These are phyloP conservation scores for Leucogyrophana mollusca DNA, from an alignment of 768 basidiomycete genomes.

Conservation along the genomic window DNA sequence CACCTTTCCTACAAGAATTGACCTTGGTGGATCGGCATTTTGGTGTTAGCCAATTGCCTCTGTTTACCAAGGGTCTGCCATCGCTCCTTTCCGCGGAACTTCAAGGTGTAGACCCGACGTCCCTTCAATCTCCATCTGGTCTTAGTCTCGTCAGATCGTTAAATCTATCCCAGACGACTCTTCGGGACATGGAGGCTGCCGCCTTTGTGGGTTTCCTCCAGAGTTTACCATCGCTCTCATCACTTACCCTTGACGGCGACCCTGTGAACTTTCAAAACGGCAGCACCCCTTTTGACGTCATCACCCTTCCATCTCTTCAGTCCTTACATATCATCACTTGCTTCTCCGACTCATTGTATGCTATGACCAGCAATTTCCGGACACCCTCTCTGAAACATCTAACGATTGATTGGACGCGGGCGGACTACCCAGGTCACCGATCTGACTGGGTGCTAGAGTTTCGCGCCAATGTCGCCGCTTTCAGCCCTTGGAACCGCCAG, in stretches of 20 bases:
- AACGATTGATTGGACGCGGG: slow-evolving; percentile 15
- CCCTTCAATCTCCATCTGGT: not conserved
- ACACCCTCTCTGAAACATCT: slow-evolving; percentile 25
- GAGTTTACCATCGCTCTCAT: slow-evolving; percentile 18
- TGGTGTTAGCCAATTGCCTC: not conserved
- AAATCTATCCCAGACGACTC: slow-evolving; percentile 8
- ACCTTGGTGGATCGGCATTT: too few relatives aligned
- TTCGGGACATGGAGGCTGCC: slow-evolving; percentile 10
- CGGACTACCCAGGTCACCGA: too few relatives aligned
- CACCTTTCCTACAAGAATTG: too few relatives aligned
- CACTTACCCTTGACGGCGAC: slow-evolving; percentile 23
- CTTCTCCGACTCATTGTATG: slow-evolving; percentile 22
- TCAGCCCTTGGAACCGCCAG: slow-evolving; percentile 22
- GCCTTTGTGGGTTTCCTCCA: slow-evolving; percentile 20
- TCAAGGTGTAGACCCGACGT: not conserved
- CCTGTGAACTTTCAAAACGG: slow-evolving; percentile 28
- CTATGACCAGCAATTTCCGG: slow-evolving; percentile 21
- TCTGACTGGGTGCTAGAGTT: too few relatives aligned
- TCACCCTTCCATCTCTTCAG: slow-evolving; percentile 18
- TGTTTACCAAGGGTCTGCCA: slow-evolving; percentile 2
- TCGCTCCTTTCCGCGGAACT: not conserved
- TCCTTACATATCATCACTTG: slow-evolving; percentile 22
- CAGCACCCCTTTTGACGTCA: slow-evolving; percentile 4
- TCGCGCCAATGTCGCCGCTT: slow-evolving; percentile 15
- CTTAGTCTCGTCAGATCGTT: slow-evolving; percentile 18